phyloP scores from a whole-genome alignment of 1,139 yeast species.

The Pichia sp. region DNA sequence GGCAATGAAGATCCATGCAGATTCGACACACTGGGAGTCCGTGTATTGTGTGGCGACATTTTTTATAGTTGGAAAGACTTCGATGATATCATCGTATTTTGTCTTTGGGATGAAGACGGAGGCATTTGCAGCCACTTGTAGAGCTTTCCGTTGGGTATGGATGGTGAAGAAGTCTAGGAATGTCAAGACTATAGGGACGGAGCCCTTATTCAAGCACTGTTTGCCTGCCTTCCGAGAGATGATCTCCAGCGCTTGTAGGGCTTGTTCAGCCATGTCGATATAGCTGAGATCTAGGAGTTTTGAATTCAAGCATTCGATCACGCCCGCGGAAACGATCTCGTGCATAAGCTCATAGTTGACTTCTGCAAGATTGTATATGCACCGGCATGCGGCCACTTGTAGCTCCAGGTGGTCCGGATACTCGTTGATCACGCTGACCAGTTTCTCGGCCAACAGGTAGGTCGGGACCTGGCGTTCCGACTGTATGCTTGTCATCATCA shows the following conservation, averaged over 20 bases:
- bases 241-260: constrained; percentile 69
- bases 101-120: constrained; percentile 47
- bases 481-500: constrained; percentile 60
- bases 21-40: constrained; percentile 64
- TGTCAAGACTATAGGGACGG: constrained; percentile 63
- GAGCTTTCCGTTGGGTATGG: constrained; percentile 83
- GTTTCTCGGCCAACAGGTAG: constrained; percentile 47
- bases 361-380: constrained; percentile 77
- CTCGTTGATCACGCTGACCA: constrained; percentile 57
- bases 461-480: constrained; percentile 67
- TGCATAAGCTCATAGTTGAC: constrained; percentile 65
- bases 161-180: constrained; percentile 84
- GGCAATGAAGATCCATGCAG: constrained; percentile 64
- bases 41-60: constrained; percentile 54
- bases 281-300: constrained; percentile 72
- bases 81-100: constrained; percentile 47
- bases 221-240: constrained; percentile 54
- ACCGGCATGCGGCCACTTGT: constrained; percentile 79
- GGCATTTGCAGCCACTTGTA: constrained; percentile 73
- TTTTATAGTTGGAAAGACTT: constrained; percentile 58
- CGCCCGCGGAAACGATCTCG: constrained; percentile 61
- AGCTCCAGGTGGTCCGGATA: constrained; percentile 69
- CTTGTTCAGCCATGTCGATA: constrained; percentile 92
- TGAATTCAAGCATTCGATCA: constrained; percentile 60
- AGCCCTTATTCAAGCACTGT: constrained; percentile 52